phyloP scores from a whole-genome alignment of 345 rosid genomes.

The Xanthoceras sorbifolium region DNA sequence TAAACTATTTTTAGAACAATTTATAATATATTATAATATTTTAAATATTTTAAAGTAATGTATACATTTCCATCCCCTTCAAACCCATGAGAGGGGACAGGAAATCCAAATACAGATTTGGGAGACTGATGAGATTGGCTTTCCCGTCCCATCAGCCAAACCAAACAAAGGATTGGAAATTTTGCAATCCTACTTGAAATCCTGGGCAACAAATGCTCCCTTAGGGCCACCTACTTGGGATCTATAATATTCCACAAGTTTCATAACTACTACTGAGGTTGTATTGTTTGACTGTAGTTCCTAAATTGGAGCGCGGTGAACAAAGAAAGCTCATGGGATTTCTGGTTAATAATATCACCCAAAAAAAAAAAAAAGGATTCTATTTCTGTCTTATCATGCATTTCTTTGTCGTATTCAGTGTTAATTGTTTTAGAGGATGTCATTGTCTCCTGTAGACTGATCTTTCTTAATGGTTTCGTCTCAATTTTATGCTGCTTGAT shows the following conservation, averaged over 20 bases:
- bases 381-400: background rate
- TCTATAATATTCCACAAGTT: background rate
- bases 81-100: background rate
- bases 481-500: conserved; percentile 18
- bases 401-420: background rate
- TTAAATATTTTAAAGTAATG: too few species aligned
- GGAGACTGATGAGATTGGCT: background rate
- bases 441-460: background rate
- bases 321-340: background rate
- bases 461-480: background rate
- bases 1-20: background rate
- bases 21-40: background rate
- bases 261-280: background rate
- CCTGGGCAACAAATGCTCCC: background rate
- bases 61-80: background rate
- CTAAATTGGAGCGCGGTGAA: background rate
- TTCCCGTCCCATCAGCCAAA: background rate
- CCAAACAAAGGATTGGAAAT: background rate
- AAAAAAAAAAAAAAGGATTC: background rate
- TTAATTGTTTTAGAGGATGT: conserved; percentile 9
- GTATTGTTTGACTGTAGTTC: background rate
- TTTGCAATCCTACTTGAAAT: background rate
- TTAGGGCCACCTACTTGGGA: background rate
- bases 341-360: background rate
- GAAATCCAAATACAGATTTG: background rate